A percentile compares a stretch with the other conserved stretches of the same genome.
These are phyloP conservation scores for Flaveria trinervia DNA, from an alignment of 129 eudicot genomes.

Conservation along the genomic window DNA sequence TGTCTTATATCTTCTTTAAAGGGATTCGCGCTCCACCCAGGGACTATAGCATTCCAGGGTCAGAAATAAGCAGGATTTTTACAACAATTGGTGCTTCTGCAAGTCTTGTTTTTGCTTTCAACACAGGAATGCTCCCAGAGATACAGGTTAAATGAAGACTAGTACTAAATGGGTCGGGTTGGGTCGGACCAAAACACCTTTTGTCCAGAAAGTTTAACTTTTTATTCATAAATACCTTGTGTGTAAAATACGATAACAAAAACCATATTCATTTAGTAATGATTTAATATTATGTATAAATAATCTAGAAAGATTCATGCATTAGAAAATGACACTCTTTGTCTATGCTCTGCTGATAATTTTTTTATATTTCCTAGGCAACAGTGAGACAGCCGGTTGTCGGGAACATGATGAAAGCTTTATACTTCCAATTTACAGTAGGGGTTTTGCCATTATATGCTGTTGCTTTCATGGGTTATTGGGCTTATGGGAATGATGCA, in stretches of 20 bases:
- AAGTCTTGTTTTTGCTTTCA: slow-evolving; percentile 89
- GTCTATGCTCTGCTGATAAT: neutral
- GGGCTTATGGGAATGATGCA: slow-evolving; percentile 82
- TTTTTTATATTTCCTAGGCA: slow-evolving; percentile 56
- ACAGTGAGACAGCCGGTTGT: slow-evolving; percentile 83
- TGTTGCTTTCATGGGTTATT: slow-evolving; percentile 78
- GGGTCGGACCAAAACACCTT: neutral
- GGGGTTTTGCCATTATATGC: slow-evolving; percentile 80
- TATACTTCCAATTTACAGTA: slow-evolving; percentile 77
- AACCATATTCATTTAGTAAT: neutral
- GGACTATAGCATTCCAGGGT: slow-evolving; percentile 77
- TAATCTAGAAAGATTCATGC: neutral
- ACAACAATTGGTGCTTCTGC: slow-evolving; percentile 92
- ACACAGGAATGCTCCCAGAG: slow-evolving; percentile 99
- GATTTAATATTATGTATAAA: neutral
- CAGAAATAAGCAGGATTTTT: slow-evolving; percentile 53
- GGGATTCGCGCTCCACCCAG: slow-evolving; percentile 72
- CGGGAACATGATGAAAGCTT: slow-evolving; percentile 92
- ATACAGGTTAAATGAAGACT: slow-evolving; percentile 66
- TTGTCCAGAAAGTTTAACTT: neutral
- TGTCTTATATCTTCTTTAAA: slow-evolving; percentile 23
- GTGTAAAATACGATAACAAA: slow-evolving; percentile 4
- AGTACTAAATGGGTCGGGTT: neutral
- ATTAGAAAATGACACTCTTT: neutral
- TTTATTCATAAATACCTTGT: neutral